Conservation (phyloP, 2,329 filamentous ascomycete species). For the Aureobasidium melanogenum region DNA sequence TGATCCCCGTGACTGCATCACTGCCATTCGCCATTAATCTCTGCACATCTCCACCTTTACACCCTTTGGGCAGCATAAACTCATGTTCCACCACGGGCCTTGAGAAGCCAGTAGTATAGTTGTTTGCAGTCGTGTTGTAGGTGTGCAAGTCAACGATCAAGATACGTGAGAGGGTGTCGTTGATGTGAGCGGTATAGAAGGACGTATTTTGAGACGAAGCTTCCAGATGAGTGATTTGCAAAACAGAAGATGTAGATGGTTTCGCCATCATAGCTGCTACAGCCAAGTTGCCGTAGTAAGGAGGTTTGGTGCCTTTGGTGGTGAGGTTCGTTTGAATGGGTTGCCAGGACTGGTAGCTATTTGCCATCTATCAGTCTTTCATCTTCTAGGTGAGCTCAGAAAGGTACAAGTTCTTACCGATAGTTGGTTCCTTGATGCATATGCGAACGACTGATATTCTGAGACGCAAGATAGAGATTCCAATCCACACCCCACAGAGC, state of each 20-base stretch:
- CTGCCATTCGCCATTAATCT: constrained; percentile 53
- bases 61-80: constrained; percentile 31
- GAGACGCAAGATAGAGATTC: constrained; percentile 48
- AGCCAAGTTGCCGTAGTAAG: constrained; percentile 55
- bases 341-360: constrained; percentile 47
- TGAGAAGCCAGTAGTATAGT: constrained; percentile 37
- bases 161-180: constrained; percentile 37
- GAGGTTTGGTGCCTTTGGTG: constrained; percentile 49
- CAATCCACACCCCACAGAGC: constrained; percentile 58
- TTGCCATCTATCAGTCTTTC: background rate
- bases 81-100: constrained; percentile 33
- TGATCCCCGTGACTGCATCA: constrained; percentile 53
- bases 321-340: constrained; percentile 44
- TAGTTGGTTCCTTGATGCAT: constrained; percentile 59
- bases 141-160: constrained; percentile 50
- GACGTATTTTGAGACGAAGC: constrained; percentile 24
- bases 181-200: constrained; percentile 44
- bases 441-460: constrained; percentile 49
- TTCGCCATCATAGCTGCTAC: constrained; percentile 49
- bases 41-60: constrained; percentile 30
- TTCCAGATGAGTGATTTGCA: constrained; percentile 40
- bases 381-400: background rate
- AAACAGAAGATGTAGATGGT: constrained; percentile 17
- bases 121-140: constrained; percentile 40
- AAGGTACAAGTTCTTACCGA: constrained; percentile 23